Conservation (phyloP, 352 stramenopile genomes). For the Phytophthora macrochlamydospora region DNA sequence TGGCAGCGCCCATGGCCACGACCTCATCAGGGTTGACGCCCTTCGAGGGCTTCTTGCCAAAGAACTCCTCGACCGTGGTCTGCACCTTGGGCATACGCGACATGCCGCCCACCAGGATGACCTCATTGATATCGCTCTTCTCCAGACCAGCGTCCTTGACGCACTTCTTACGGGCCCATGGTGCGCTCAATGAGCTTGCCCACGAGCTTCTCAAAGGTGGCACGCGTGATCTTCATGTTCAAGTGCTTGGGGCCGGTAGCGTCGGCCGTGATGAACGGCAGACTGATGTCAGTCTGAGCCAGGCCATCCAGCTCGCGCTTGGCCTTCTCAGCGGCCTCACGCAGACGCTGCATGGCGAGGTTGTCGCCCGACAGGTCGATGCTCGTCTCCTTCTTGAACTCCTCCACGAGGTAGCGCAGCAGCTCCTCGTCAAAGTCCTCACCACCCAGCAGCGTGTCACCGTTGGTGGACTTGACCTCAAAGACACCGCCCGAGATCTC, state of each 20-base stretch:
- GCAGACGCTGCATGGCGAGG: background rate
- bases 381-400: background rate
- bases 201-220: background rate
- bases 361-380: background rate
- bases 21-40: background rate
- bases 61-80: background rate
- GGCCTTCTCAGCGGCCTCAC: background rate
- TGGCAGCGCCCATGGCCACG: background rate
- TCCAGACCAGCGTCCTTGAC: background rate
- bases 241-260: constrained; percentile 87
- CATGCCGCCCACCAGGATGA: background rate
- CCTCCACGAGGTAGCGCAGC: background rate
- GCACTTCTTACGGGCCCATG: background rate
- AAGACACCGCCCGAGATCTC: background rate
- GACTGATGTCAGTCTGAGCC: background rate
- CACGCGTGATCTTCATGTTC: background rate
- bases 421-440: background rate
- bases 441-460: background rate
- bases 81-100: background rate
- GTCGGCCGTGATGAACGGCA: constrained; percentile 79
- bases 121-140: background rate
- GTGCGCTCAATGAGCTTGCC: background rate
- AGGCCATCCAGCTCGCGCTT: background rate
- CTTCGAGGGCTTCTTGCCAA: background rate
- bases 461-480: background rate